Base-by-base conservation (phyloP, 169 alveolate species). In the Plasmodium blacklocki region DNA sequence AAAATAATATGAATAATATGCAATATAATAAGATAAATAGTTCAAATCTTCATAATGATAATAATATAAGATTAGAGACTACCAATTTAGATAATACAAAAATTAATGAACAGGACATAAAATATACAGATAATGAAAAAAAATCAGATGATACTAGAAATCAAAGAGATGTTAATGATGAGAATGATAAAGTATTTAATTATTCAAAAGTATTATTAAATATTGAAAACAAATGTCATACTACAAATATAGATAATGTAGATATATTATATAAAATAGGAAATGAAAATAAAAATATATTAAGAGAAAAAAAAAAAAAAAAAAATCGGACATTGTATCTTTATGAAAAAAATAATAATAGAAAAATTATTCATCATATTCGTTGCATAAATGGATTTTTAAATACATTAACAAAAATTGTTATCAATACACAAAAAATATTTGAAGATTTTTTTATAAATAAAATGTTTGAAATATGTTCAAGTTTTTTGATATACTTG, bases 391-490 rank as follows among this genome's bases (percentile, higher is more conserved):
- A 59, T 60, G 92, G 92, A 0, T 86, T 86, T 21, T 54, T 86
- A 58, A 71, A 52, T 49, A 86, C 92, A 23, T 29, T 86, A 19
- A 71, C 88, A 15, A 39, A 71, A 52, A 86, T 86, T 49, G 29
- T 86, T 39, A 14, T 32, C n/a, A 70, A 66, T 50, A 86, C 92
- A 39, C 88, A 86, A 39, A 23, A 71, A 52, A 29, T 18, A 1
- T 86, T 86, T 72, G 76, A 86, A 73, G 59, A 86, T 14, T 60
- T 60, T 72, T 86, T 86, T 39, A 56, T 86, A 19, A 73, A 86
- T 71, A 86, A 86, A 32, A 86, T 86, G 92, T 86, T 50, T 45
- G 88, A 86, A 23, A 70, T 86, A 5, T 86, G 88, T 45, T 86
- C 92, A 2, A 60, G 88, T n/a, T 86, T 86, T 72, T 72, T 86